phyloP scores from a whole-genome alignment of 495 filamentous ascomycete species.

The Neurospora sp. region DNA sequence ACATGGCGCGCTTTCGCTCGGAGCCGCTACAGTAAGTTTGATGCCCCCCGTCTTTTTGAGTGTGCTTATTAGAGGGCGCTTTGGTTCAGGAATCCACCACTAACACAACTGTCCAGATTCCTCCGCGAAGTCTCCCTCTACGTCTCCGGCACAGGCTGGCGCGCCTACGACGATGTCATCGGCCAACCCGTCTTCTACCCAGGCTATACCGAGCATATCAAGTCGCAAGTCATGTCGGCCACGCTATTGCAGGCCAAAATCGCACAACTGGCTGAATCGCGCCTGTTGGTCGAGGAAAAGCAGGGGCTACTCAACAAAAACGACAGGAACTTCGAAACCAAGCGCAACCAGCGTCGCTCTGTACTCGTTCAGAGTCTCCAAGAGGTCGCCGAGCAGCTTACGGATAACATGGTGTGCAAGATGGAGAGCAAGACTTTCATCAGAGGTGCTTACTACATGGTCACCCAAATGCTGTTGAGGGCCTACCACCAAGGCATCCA shows the following conservation, averaged over 20 bases:
- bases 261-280: conserved; percentile 59
- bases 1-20: conserved; percentile 67
- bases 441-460: conserved; percentile 78
- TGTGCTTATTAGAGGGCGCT: too few species aligned
- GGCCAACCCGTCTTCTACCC: conserved; percentile 90
- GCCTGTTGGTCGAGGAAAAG: conserved; percentile 63
- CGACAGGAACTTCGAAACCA: conserved; percentile 43
- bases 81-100: neutral
- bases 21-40: conserved; percentile 41
- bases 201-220: conserved; percentile 88
- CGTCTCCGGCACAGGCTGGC: conserved; percentile 85
- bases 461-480: conserved; percentile 77
- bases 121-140: conserved; percentile 86
- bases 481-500: conserved; percentile 98
- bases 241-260: conserved; percentile 66
- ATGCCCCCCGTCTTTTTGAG: too few species aligned
- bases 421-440: conserved; percentile 95
- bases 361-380: conserved; percentile 43
- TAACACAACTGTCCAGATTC: conserved; percentile 49
- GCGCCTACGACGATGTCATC: conserved; percentile 80
- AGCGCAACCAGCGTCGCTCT: conserved; percentile 51
- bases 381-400: conserved; percentile 73
- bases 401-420: conserved; percentile 97
- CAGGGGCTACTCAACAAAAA: conserved; percentile 55
- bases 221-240: conserved; percentile 58